A percentile compares a stretch with the other conserved stretches of the same genome.
Conservation (phyloP, 371 early-diverging fungal species). For the Dichotomocladium elegans region DNA sequence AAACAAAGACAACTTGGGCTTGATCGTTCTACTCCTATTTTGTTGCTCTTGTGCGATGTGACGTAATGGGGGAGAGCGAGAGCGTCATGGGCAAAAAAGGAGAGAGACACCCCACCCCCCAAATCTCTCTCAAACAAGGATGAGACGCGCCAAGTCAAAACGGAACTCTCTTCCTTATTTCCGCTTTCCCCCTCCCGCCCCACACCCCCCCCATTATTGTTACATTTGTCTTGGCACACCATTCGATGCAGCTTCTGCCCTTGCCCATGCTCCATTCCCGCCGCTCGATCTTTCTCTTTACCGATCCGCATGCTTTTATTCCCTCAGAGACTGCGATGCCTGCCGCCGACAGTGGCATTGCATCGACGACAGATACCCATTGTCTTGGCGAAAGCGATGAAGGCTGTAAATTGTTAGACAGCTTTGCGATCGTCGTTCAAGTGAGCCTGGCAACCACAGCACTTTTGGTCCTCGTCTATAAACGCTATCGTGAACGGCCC, state of each 20-base stretch:
- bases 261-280: conserved; percentile 5
- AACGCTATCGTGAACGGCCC: conserved; percentile 56
- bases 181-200: too few relatives aligned
- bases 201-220: too few relatives aligned
- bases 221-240: too few relatives aligned
- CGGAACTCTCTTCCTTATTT: too few relatives aligned
- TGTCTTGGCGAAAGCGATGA: conserved; percentile 13
- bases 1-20: too few relatives aligned
- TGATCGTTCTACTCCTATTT: too few relatives aligned
- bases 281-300: conserved; percentile 1
- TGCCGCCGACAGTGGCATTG: not conserved
- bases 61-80: too few relatives aligned
- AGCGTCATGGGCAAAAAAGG: too few relatives aligned
- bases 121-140: conserved; percentile 33
- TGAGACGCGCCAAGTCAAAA: too few relatives aligned
- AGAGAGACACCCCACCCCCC: conserved; percentile 1
- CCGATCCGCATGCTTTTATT: not conserved
- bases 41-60: too few relatives aligned
- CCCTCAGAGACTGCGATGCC: conserved; percentile 1
- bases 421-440: conserved; percentile 67
- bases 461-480: conserved; percentile 54
- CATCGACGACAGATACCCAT: not conserved
- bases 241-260: conserved; percentile 7
- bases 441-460: conserved; percentile 53
- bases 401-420: conserved; percentile 54